Conservation (phyloP, 257 asterid species). For the Penstemon davidsonii region DNA sequence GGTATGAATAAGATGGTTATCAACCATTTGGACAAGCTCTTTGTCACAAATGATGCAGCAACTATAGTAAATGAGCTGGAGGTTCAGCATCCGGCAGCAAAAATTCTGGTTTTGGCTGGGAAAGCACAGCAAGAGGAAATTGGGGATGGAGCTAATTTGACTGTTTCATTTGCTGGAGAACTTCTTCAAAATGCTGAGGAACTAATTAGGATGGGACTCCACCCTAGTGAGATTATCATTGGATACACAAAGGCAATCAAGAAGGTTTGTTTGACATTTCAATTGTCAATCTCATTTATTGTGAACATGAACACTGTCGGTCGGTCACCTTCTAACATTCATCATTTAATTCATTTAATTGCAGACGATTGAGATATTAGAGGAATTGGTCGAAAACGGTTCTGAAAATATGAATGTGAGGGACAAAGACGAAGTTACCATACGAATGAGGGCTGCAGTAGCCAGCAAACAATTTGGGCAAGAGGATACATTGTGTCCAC, state of each 20-base stretch:
- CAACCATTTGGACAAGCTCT: slow-evolving; percentile 92
- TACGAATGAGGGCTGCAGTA: slow-evolving; percentile 82
- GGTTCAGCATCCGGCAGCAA: slow-evolving; percentile 99
- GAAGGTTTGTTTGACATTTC: slow-evolving; percentile 48
- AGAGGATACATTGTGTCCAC: slow-evolving; percentile 74
- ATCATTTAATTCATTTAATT: no score
- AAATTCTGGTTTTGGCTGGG: slow-evolving; percentile 90
- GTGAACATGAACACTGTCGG: no score
- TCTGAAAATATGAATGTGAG: slow-evolving; percentile 88
- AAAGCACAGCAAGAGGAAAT: slow-evolving; percentile 97
- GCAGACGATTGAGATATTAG: slow-evolving; percentile 67
- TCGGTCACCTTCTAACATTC: no score
- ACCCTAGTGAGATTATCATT: slow-evolving; percentile 88
- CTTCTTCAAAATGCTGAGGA: slow-evolving; percentile 96
- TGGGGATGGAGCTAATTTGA: slow-evolving; percentile 95
- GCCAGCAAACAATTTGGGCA: slow-evolving; percentile 97
- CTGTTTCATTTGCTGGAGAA: slow-evolving; percentile 95
- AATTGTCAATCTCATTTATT: no score
- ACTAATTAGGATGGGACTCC: slow-evolving; percentile 96
- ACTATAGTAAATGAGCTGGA: slow-evolving; percentile 94
- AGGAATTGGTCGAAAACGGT: slow-evolving; percentile 73
- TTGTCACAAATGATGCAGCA: slow-evolving; percentile 94
- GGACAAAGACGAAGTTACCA: slow-evolving; percentile 63
- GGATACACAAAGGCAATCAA: slow-evolving; percentile 85
- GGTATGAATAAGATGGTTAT: slow-evolving; percentile 99